phyloP scores from a whole-genome alignment of 441 rosid genomes.

The Populus hybrid region DNA sequence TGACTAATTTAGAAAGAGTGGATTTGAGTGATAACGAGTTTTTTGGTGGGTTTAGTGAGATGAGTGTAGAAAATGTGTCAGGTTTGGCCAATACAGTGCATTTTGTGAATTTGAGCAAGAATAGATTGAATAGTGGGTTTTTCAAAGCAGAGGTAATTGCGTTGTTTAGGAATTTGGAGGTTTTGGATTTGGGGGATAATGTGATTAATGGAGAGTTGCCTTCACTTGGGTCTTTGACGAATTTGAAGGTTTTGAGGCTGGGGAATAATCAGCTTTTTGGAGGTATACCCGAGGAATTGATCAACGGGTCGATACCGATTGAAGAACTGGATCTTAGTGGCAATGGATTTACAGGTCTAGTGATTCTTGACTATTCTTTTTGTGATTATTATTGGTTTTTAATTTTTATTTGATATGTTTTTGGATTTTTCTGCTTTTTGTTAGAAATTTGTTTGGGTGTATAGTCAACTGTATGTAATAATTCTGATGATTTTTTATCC shows the following conservation, averaged over 20 bases:
- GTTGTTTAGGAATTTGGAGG: slow-evolving; percentile 63
- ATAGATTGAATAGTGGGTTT: slow-evolving; percentile 55
- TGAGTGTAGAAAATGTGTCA: slow-evolving; percentile 51
- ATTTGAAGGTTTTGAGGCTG: slow-evolving; percentile 51
- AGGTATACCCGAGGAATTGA: slow-evolving; percentile 54
- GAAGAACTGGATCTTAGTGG: slow-evolving; percentile 81
- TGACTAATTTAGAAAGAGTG: slow-evolving; percentile 69
- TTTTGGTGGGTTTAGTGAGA: slow-evolving; percentile 45
- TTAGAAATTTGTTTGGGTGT: slow-evolving; percentile 2
- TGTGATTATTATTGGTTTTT: not conserved
- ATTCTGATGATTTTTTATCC: not conserved
- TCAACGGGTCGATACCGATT: slow-evolving; percentile 52
- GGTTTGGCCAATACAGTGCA: slow-evolving; percentile 68
- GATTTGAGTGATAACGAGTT: slow-evolving; percentile 78
- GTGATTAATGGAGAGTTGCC: slow-evolving; percentile 64
- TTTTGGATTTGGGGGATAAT: slow-evolving; percentile 59
- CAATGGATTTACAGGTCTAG: slow-evolving; percentile 81
- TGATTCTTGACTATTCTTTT: slow-evolving; percentile 15
- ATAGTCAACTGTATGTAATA: slow-evolving; percentile 4
- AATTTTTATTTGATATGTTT: not conserved
- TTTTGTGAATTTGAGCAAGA: slow-evolving; percentile 63
- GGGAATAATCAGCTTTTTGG: slow-evolving; percentile 66
- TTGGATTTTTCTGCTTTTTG: not conserved
- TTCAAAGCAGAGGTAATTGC: slow-evolving; percentile 44
- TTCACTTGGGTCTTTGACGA: slow-evolving; percentile 46